phyloP scores from a whole-genome alignment of 129 eudicot species.

The Centrapalus pauciflorus region DNA sequence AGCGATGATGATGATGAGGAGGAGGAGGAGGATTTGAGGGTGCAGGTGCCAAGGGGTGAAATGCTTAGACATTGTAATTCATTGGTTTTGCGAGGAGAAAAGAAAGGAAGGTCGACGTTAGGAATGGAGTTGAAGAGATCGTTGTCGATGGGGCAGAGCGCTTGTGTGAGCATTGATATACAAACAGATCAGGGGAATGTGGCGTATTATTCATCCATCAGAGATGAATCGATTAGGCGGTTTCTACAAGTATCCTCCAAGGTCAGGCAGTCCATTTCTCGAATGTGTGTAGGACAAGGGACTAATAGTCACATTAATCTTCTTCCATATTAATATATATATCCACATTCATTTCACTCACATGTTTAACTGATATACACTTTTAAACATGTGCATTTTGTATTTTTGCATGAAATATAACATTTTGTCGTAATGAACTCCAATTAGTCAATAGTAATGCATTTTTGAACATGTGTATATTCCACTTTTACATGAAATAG shows the following conservation, averaged over 20 bases:
- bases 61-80: constrained; percentile 38
- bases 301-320: too few relatives aligned
- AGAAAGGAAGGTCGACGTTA: background rate
- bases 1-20: background rate
- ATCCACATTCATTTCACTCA: too few relatives aligned
- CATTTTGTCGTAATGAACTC: too few relatives aligned
- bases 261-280: constrained; percentile 28
- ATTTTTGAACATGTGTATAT: too few relatives aligned
- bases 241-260: constrained; percentile 29
- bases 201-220: constrained; percentile 15
- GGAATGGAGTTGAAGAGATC: constrained; percentile 47
- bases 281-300: constrained; percentile 30
- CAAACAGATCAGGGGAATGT: constrained; percentile 22
- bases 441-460: too few relatives aligned
- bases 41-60: background rate
- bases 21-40: background rate
- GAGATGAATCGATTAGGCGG: constrained; percentile 25
- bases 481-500: too few relatives aligned
- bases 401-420: too few relatives aligned
- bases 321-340: constrained; percentile 51
- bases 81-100: constrained; percentile 31
- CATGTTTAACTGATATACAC: too few relatives aligned
- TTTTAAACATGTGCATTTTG: too few relatives aligned
- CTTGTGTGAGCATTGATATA: constrained; percentile 29
- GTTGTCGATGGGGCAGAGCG: constrained; percentile 50